Evolutionary conservation across 345 rosid genomes (phyloP).

Genomic region (Corchorus capsularis): DNA sequence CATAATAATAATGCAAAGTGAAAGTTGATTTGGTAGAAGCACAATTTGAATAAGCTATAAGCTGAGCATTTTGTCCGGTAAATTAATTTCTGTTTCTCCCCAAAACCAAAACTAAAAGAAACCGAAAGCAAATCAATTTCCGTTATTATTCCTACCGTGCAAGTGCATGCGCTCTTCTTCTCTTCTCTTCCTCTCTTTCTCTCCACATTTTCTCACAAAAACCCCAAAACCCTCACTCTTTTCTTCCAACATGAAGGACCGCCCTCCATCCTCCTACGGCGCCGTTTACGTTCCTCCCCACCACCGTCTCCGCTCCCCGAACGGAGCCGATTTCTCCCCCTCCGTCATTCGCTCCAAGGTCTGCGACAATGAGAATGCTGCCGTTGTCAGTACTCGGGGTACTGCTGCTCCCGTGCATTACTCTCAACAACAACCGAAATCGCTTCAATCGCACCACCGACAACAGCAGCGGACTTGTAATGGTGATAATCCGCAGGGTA

Average conservation of each 20-base stretch:
- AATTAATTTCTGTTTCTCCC: too few species aligned
- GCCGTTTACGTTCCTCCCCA: slow-evolving; percentile 77
- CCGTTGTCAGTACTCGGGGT: slow-evolving; percentile 27
- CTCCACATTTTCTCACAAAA: slow-evolving; percentile 18
- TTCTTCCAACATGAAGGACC: slow-evolving; percentile 65
- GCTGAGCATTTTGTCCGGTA: too few species aligned
- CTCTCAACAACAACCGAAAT: slow-evolving; percentile 22
- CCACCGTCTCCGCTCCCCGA: slow-evolving; percentile 53
- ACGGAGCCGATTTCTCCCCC: slow-evolving; percentile 16
- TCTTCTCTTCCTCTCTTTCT: slow-evolving; percentile 2
- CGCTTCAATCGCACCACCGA: neutral
- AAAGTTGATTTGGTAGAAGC: too few species aligned
- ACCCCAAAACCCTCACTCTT: slow-evolving; percentile 33
- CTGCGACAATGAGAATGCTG: slow-evolving; percentile 17
- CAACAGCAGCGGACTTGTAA: slow-evolving; percentile 18
- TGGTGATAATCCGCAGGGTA: neutral
- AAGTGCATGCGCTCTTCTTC: slow-evolving; percentile 40
- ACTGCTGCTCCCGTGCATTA: slow-evolving; percentile 20
- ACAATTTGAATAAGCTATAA: too few species aligned
- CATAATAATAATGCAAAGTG: too few species aligned
- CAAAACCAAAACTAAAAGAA: neutral
- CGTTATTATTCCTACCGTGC: slow-evolving; percentile 8
- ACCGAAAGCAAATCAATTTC: too few species aligned
- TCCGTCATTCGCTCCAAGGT: slow-evolving; percentile 28
- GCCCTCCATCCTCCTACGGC: slow-evolving; percentile 56